These are phyloP conservation scores for Lentinus tigrinus DNA, from an alignment of 768 basidiomycete species.

Conservation along the genomic window DNA sequence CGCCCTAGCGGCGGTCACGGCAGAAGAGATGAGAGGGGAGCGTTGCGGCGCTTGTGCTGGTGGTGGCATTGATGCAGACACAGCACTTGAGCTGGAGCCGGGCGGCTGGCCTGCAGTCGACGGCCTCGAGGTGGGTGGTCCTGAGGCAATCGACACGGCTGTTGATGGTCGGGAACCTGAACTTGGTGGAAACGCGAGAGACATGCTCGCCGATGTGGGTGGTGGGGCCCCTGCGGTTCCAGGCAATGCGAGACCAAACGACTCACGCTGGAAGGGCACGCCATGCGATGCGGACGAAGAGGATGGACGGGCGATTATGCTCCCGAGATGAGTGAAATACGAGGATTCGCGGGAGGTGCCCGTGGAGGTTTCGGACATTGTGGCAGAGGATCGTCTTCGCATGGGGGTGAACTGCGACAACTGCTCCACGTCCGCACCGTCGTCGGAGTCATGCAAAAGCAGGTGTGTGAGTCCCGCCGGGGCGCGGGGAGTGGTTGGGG, in stretches of 20 bases:
- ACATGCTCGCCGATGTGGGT: not conserved
- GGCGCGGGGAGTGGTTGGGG: constrained; percentile 29
- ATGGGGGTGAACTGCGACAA: constrained; percentile 27
- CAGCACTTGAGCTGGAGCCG: not conserved
- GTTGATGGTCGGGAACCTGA: constrained; percentile 13
- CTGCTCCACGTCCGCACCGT: constrained; percentile 26
- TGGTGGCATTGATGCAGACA: constrained; percentile 10
- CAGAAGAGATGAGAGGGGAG: constrained; percentile 13
- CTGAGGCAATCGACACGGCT: constrained; percentile 11
- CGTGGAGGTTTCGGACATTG: constrained; percentile 5
- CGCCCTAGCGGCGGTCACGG: constrained; percentile 7
- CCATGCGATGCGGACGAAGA: constrained; percentile 11
- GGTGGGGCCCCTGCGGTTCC: not conserved
- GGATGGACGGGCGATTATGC: constrained; percentile 10
- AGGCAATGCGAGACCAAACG: constrained; percentile 16
- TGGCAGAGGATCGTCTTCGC: constrained; percentile 25
- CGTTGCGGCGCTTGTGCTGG: constrained; percentile 19
- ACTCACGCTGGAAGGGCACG: constrained; percentile 4
- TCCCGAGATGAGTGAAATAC: constrained; percentile 24
- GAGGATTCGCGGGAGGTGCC: constrained; percentile 16
- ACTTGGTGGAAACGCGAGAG: constrained; percentile 13
- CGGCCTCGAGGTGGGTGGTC: constrained; percentile 4
- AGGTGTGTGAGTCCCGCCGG: constrained; percentile 39
- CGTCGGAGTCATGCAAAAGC: constrained; percentile 27
- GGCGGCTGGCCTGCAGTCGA: constrained; percentile 1